phyloP scores from a whole-genome alignment of 2,329 filamentous ascomycete species.

The Cordyceps fumosorosea region DNA sequence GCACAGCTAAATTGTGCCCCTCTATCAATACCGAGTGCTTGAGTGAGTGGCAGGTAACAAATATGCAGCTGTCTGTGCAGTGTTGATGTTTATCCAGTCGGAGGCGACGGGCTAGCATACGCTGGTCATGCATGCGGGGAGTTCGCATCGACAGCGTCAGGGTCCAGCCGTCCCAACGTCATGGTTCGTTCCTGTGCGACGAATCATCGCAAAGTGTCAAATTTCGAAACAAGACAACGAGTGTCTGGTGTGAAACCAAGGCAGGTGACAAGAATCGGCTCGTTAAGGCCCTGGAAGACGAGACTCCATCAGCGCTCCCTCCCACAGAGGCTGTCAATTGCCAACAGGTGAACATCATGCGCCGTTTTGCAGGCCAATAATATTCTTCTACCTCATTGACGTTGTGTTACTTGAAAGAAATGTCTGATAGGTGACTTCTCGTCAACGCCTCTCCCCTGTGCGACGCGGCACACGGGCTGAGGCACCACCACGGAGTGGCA shows the following conservation, averaged over 20 bases:
- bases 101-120: neutral
- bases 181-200: neutral
- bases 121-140: neutral
- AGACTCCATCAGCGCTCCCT: neutral
- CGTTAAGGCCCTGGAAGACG: too few relatives aligned
- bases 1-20: neutral
- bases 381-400: neutral
- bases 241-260: neutral
- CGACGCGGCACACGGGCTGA: conserved; percentile 5
- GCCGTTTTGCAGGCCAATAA: neutral
- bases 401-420: neutral
- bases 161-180: neutral
- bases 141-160: neutral
- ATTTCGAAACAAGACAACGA: neutral
- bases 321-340: too few relatives aligned
- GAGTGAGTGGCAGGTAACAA: neutral
- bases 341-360: neutral
- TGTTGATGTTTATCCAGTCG: neutral
- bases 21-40: neutral
- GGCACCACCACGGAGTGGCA: neutral
- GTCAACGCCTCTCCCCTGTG: neutral
- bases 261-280: neutral
- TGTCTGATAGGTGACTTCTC: neutral
- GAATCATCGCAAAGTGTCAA: neutral
- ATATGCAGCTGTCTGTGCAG: neutral